Conservation (phyloP, 768 basidiomycete genomes). For the Neoboletus magnificus region DNA sequence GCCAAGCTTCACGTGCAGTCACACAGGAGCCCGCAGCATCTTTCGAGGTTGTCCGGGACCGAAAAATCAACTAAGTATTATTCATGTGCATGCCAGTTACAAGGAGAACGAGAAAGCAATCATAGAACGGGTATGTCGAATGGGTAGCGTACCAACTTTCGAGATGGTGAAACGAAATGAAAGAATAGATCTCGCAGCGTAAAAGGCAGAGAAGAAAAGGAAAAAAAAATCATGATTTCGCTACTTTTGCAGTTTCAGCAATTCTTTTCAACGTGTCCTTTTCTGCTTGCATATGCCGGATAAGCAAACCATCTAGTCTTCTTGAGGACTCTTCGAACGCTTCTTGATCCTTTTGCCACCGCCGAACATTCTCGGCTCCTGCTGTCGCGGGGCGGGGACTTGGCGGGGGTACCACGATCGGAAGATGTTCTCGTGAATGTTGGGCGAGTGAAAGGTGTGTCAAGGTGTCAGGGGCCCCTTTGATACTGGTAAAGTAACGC, state of each 20-base stretch:
- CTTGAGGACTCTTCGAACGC: slow-evolving; percentile 54
- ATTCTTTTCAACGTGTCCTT: slow-evolving; percentile 77
- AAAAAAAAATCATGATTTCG: slow-evolving; percentile 21
- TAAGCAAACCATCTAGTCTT: slow-evolving; percentile 74
- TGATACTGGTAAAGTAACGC: slow-evolving; percentile 48
- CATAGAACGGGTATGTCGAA: slow-evolving; percentile 28
- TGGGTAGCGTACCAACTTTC: slow-evolving; percentile 12
- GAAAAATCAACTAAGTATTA: slow-evolving; percentile 16
- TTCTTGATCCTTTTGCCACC: slow-evolving; percentile 31
- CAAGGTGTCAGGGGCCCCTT: slow-evolving; percentile 31
- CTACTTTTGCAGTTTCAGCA: slow-evolving; percentile 45
- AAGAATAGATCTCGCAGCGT: slow-evolving; percentile 11
- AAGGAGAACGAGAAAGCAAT: slow-evolving; percentile 17
- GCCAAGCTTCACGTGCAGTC: slow-evolving; percentile 24
- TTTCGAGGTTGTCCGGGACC: background rate
- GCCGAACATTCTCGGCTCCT: slow-evolving; percentile 23
- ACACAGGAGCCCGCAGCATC: slow-evolving; percentile 4
- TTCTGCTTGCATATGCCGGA: slow-evolving; percentile 81
- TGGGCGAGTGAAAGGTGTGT: slow-evolving; percentile 34
- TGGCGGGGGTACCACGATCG: slow-evolving; percentile 10
- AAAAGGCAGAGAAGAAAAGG: slow-evolving; percentile 2
- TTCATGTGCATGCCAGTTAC: slow-evolving; percentile 28
- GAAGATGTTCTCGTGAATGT: slow-evolving; percentile 43
- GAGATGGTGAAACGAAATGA: background rate
- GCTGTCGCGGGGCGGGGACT: slow-evolving; percentile 15